Evolutionary conservation across 176 grass and related monocot species (phyloP), one percentile per base, ranked within the genome.

Genomic region (Carex myosuroides): DNA sequence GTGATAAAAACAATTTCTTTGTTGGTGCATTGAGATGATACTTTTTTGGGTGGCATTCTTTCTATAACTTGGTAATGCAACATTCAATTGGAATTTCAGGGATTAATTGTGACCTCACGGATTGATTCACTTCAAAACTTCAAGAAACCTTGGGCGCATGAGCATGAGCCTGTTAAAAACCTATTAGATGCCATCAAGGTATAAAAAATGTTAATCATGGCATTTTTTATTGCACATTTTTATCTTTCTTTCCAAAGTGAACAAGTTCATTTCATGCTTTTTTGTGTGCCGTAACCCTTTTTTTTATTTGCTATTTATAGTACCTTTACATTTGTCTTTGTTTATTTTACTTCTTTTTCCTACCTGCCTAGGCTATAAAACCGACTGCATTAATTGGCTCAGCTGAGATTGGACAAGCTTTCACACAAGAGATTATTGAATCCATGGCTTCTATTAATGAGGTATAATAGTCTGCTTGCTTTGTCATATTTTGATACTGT

Each of bases 101-200:
- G 95, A 33, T 86, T 98, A 81, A 86, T 98, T 81, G 95, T 95
- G n/a, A 89, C 73, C 26, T 93, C 92, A 41, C 90, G 91, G 33
- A 87, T 87, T 58, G 89, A 91, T 44, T 93, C 92, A 13, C 81
- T 98, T 76, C 95, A 94, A 53, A 64, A 89, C 0, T 95, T 95
- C 68, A 98, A 94, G 87, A 95, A 98, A 85, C 85, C 85, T 84
- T 95, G 89, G 84, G 95, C 91, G 11, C 95, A 95, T 85, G 92
- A 94, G 70, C 92, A 95, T 87, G 95, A 91, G 84, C 86, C 89
- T 60, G 83, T 94, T 13, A 64, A 92, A 60, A 89, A 91, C 70
- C 91, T 98, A 39, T 78, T 91, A 48, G 93, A 86, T 77, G 90
- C 89, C 79, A 62, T 98, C 52, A 90, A 94, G 95, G 95, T 94